Percentiles rank a stretch among this genome's conserved stretches.
Evolutionary conservation across 768 basidiomycete genomes (phyloP).

Genomic region (Boletus patriciae): DNA sequence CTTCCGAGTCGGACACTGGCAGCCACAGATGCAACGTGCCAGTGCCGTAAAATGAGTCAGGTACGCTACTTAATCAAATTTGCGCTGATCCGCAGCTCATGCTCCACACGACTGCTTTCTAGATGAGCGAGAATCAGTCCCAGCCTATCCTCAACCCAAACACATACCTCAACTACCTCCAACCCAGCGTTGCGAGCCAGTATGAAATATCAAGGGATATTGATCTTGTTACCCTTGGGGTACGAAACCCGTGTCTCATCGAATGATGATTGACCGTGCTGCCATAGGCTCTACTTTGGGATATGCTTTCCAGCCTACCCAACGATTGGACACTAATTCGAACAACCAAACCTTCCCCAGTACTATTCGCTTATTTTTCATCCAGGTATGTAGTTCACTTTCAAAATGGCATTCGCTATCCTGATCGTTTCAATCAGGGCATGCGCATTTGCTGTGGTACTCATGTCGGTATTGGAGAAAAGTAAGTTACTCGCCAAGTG

Average conservation of each 20-base stretch:
- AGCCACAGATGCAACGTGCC: too few species aligned
- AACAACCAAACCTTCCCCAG: slow-evolving; percentile 12
- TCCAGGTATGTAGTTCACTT: slow-evolving; percentile 18
- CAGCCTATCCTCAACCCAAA: slow-evolving; percentile 20
- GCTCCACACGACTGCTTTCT: not conserved
- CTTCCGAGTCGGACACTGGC: too few species aligned
- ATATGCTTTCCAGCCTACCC: slow-evolving; percentile 26
- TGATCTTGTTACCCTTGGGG: slow-evolving; percentile 22
- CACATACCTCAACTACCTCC: slow-evolving; percentile 29
- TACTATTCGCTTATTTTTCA: slow-evolving; percentile 24
- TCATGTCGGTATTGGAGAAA: slow-evolving; percentile 19
- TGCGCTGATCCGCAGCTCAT: not conserved
- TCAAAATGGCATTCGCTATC: not conserved
- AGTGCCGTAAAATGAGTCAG: not conserved
- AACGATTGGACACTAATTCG: slow-evolving; percentile 20
- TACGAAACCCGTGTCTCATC: not conserved
- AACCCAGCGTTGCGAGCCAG: slow-evolving; percentile 17
- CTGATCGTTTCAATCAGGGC: slow-evolving; percentile 14
- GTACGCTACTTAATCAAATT: not conserved
- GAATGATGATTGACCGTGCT: slow-evolving; percentile 1
- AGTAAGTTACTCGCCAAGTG: slow-evolving; percentile 11
- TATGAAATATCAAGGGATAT: slow-evolving; percentile 22
- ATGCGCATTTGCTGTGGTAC: slow-evolving; percentile 18
- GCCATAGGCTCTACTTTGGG: slow-evolving; percentile 26
- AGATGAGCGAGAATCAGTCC: slow-evolving; percentile 6